Conservation (phyloP, 2,329 filamentous ascomycete genomes). For the Orbilia oligospora region DNA sequence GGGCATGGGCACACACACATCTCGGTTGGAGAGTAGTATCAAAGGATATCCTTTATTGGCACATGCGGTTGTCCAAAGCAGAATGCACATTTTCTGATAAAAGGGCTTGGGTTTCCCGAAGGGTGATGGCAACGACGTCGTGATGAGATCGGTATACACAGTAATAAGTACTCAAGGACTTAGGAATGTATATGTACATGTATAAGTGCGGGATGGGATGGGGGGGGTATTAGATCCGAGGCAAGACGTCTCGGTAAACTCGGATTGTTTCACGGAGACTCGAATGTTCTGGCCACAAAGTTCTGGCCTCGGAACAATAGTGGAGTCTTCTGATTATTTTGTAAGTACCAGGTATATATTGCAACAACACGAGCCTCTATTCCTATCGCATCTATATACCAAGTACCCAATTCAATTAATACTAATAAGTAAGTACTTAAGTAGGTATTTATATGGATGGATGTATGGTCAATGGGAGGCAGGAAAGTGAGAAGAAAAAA, state of each 20-base stretch:
- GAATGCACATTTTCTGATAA: constrained; percentile 77
- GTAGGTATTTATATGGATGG: too few species aligned
- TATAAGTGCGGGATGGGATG: neutral
- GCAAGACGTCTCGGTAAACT: constrained; percentile 44
- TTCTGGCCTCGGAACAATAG: constrained; percentile 5
- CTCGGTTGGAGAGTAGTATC: constrained; percentile 82
- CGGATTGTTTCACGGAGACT: constrained; percentile 36
- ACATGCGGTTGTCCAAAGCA: constrained; percentile 80
- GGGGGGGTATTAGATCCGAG: constrained; percentile 1
- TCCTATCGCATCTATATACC: too few species aligned
- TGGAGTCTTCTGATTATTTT: neutral
- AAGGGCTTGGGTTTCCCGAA: too few species aligned
- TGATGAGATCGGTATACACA: neutral
- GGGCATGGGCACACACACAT: constrained; percentile 68
- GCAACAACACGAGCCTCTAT: too few species aligned
- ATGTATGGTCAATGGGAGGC: too few species aligned
- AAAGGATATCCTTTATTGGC: constrained; percentile 76
- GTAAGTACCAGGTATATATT: neutral
- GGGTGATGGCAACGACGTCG: neutral
- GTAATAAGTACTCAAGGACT: too few species aligned
- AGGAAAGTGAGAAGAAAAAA: too few species aligned
- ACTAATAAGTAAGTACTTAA: too few species aligned
- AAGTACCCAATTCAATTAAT: too few species aligned
- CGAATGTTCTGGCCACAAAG: constrained; percentile 47
- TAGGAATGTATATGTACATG: too few species aligned